These are phyloP conservation scores for Hymenoscyphus infarciens DNA, from an alignment of 2,329 filamentous ascomycete species.

Conservation along the genomic window DNA sequence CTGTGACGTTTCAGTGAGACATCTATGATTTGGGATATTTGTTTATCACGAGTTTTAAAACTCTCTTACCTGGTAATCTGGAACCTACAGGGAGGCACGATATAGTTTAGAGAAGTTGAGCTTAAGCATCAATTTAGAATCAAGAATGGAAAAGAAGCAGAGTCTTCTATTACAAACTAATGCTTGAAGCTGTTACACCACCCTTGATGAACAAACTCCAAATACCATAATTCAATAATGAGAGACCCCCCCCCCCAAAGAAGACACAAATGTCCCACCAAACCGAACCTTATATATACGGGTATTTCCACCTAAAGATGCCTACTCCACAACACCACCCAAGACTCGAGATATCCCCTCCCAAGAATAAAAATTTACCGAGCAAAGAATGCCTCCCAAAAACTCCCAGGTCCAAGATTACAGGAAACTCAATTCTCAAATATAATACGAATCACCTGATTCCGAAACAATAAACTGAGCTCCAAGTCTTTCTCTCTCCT, in stretches of 20 bases:
- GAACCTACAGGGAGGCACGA: no score
- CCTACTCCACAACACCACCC: neutral
- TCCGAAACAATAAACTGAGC: conserved; percentile 1
- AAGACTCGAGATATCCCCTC: neutral
- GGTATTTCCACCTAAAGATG: neutral
- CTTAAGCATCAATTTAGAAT: no score
- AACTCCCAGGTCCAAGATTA: neutral
- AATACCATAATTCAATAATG: neutral
- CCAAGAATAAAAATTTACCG: neutral
- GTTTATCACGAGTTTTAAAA: no score
- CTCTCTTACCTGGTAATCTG: no score
- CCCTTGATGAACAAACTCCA: neutral
- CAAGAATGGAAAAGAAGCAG: no score
- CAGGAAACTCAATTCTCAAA: neutral
- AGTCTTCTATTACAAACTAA: no score
- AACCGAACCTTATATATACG: neutral
- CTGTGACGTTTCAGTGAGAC: no score
- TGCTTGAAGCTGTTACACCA: neutral
- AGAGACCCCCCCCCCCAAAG: neutral
- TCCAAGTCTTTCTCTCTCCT: conserved; percentile 36
- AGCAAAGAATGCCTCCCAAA: neutral
- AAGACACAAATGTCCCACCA: neutral
- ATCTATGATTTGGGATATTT: no score
- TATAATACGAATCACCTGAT: neutral
- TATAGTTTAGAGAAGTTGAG: no score